Conservation (phyloP, 441 rosid species). For the Gossypium schwendimanii region DNA sequence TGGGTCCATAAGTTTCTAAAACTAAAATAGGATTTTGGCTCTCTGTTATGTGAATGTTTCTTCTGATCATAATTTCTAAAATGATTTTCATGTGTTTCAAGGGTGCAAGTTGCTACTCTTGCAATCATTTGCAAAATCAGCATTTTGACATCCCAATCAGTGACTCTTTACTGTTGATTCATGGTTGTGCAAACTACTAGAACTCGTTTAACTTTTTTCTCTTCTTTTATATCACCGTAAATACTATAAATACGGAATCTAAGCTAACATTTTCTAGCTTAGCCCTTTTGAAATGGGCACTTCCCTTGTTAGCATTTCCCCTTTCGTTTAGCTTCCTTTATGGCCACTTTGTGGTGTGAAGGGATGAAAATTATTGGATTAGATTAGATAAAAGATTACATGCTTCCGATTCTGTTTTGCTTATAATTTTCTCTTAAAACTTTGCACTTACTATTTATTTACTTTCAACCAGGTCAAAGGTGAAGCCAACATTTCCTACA, state of each 20-base stretch:
- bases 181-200: background rate
- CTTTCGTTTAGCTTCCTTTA: background rate
- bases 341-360: background rate
- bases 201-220: background rate
- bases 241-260: background rate
- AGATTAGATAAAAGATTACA: background rate
- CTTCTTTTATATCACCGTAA: background rate
- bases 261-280: background rate
- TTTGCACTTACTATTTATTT: constrained; percentile 12
- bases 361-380: background rate
- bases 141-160: background rate
- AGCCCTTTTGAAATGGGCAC: background rate
- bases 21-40: background rate
- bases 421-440: background rate
- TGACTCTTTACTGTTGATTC: background rate
- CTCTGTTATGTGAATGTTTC: background rate
- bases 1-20: background rate
- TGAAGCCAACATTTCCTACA: constrained; percentile 88
- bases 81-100: background rate
- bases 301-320: background rate
- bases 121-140: background rate
- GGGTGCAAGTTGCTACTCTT: background rate
- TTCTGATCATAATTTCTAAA: background rate
- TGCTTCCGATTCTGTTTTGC: background rate
- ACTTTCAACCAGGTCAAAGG: constrained; percentile 60